phyloP scores from a whole-genome alignment of 2,329 filamentous ascomycete species.

The Diaporthe helianthi region DNA sequence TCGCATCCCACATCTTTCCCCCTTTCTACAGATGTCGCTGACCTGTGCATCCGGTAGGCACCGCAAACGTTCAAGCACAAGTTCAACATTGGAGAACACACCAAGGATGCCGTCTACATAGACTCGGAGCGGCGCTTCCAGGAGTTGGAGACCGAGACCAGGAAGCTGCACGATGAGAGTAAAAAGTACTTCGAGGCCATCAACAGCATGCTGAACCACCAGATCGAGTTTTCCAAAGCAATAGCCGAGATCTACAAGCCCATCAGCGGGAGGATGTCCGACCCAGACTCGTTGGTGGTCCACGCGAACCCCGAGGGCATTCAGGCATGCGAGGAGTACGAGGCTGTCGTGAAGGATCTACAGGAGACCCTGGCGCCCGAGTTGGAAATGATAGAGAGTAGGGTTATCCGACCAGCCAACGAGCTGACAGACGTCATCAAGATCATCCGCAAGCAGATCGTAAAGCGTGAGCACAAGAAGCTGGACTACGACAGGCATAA shows the following conservation, averaged over 20 bases:
- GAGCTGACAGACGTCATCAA: constrained; percentile 96
- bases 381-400: constrained; percentile 94
- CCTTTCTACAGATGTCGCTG: constrained; percentile 35
- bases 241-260: constrained; percentile 98
- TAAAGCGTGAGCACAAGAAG: constrained; percentile 96
- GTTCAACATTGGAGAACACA: constrained; percentile 95
- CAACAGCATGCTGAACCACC: constrained; percentile 95
- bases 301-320: constrained; percentile 95
- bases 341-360: constrained; percentile 86
- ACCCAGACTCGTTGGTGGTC: constrained; percentile 81
- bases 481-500: constrained; percentile 93
- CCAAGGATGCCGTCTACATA: constrained; percentile 92
- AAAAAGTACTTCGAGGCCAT: constrained; percentile 98
- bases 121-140: constrained; percentile 94
- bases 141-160: constrained; percentile 94
- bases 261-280: constrained; percentile 93
- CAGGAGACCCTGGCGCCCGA: constrained; percentile 89
- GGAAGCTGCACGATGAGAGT: constrained; percentile 95
- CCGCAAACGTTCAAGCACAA: constrained; percentile 90
- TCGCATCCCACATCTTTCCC: constrained; percentile 8
- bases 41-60: constrained; percentile 57
- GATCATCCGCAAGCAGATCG: constrained; percentile 84
- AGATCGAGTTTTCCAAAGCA: constrained; percentile 97
- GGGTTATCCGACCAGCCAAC: constrained; percentile 90
- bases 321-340: constrained; percentile 94